Conservation (phyloP, 148 eudicot species). For the Oxyria digyna region DNA sequence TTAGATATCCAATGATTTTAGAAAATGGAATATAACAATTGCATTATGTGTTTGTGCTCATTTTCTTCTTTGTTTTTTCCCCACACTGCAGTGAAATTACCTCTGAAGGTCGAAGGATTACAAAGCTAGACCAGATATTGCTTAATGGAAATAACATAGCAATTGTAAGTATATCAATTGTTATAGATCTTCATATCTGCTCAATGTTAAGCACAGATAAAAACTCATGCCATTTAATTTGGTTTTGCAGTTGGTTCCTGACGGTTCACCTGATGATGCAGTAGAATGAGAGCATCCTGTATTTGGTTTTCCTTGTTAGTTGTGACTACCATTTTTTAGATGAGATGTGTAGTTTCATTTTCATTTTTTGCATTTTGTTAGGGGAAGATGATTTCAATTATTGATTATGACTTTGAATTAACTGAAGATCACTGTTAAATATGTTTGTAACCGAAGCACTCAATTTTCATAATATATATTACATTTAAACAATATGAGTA, state of each 20-base stretch:
- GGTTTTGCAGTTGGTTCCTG: conserved; percentile 81
- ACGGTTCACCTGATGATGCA: conserved; percentile 71
- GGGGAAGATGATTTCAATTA: too few species aligned
- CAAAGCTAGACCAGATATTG: conserved; percentile 94
- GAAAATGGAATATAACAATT: not conserved
- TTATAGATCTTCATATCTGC: not conserved
- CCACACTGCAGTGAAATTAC: conserved; percentile 67
- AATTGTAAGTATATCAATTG: conserved; percentile 49
- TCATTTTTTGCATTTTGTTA: not conserved
- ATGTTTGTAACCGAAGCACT: too few species aligned
- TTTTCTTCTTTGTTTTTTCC: not conserved
- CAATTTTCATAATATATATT: too few species aligned
- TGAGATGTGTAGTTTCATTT: not conserved
- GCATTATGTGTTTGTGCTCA: not conserved
- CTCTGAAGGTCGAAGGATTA: conserved; percentile 90
- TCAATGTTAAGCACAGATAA: not conserved
- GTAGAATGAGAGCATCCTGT: conserved; percentile 31
- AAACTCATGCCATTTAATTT: conserved; percentile 8
- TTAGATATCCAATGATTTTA: not conserved
- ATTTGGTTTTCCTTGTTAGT: not conserved
- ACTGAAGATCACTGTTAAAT: too few species aligned
- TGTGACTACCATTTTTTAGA: not conserved
- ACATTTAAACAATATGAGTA: too few species aligned
- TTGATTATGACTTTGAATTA: too few species aligned
- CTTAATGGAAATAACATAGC: conserved; percentile 98